Conservation (phyloP, 495 filamentous ascomycete genomes). For the Hyaloscypha hepaticicola region DNA sequence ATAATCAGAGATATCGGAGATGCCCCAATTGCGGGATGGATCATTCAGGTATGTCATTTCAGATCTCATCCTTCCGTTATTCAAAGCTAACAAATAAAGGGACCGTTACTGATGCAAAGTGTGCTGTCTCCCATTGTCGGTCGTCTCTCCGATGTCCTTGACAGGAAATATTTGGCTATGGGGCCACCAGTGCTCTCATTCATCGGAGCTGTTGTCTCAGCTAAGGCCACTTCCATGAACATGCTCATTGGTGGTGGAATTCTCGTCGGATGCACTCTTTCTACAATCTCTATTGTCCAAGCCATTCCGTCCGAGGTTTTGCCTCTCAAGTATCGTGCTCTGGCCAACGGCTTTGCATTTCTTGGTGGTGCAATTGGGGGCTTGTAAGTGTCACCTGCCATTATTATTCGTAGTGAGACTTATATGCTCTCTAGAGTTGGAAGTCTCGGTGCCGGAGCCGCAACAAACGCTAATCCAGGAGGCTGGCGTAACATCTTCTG, state of each 20-base stretch:
- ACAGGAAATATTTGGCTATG: constrained; percentile 50
- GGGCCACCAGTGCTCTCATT: constrained; percentile 52
- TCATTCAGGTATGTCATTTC: constrained; percentile 44
- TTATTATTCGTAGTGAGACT: constrained; percentile 3
- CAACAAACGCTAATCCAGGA: constrained; percentile 43
- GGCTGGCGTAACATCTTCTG: constrained; percentile 59
- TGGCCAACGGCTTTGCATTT: constrained; percentile 52
- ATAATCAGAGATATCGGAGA: constrained; percentile 53
- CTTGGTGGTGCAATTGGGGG: constrained; percentile 49
- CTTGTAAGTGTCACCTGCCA: constrained; percentile 36
- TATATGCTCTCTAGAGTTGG: constrained; percentile 37
- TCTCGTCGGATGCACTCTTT: constrained; percentile 50
- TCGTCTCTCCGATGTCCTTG: constrained; percentile 53
- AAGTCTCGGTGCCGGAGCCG: constrained; percentile 48
- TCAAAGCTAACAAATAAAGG: constrained; percentile 28
- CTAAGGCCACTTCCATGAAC: constrained; percentile 52
- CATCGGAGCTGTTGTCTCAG: constrained; percentile 50
- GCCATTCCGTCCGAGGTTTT: constrained; percentile 55
- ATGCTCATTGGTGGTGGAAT: constrained; percentile 57
- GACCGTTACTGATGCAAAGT: constrained; percentile 53
- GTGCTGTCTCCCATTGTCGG: constrained; percentile 54
- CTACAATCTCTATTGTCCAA: constrained; percentile 53
- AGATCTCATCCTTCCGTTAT: not conserved
- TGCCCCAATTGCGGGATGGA: constrained; percentile 48
- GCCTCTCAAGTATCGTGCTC: constrained; percentile 51